A percentile compares a stretch with the other conserved stretches of the same genome.
These are phyloP conservation scores for Lentinula guzmanii DNA, from an alignment of 768 basidiomycete genomes.

Conservation along the genomic window DNA sequence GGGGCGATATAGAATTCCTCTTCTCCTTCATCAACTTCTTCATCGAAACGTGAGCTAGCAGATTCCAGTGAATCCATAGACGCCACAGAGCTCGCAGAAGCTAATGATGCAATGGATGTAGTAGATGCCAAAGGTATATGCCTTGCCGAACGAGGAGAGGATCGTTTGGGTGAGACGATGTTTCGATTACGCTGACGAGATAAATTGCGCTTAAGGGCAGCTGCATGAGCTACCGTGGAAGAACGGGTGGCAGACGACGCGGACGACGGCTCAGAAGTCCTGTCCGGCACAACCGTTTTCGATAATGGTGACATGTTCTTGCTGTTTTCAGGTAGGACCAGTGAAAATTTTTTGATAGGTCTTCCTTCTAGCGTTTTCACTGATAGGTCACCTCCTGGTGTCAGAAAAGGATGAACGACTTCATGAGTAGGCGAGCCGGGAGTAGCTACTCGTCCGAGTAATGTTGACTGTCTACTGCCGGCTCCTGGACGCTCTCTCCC, in stretches of 20 bases:
- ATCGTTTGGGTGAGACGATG: constrained; percentile 15
- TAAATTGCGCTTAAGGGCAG: background rate
- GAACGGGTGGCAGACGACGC: background rate
- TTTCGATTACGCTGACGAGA: constrained; percentile 4
- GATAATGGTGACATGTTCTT: background rate
- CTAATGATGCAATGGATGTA: constrained; percentile 6
- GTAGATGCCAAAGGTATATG: background rate
- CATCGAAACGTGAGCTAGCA: background rate
- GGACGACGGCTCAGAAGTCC: background rate
- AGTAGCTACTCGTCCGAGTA: background rate
- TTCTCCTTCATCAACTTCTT: constrained; percentile 8
- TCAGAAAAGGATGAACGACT: background rate
- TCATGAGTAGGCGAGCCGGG: background rate
- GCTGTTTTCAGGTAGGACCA: background rate
- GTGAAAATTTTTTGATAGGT: background rate
- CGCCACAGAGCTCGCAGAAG: constrained; percentile 6
- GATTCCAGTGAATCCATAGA: constrained; percentile 9
- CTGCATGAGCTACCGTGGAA: background rate
- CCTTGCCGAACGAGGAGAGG: constrained; percentile 32
- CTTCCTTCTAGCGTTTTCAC: background rate
- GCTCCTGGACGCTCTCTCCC: background rate
- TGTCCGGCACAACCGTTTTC: background rate
- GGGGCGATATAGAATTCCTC: constrained; percentile 41
- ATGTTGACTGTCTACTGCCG: background rate
- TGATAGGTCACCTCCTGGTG: background rate